These are phyloP conservation scores for Polyporus arcularius DNA, from an alignment of 768 basidiomycete genomes.

Conservation along the genomic window DNA sequence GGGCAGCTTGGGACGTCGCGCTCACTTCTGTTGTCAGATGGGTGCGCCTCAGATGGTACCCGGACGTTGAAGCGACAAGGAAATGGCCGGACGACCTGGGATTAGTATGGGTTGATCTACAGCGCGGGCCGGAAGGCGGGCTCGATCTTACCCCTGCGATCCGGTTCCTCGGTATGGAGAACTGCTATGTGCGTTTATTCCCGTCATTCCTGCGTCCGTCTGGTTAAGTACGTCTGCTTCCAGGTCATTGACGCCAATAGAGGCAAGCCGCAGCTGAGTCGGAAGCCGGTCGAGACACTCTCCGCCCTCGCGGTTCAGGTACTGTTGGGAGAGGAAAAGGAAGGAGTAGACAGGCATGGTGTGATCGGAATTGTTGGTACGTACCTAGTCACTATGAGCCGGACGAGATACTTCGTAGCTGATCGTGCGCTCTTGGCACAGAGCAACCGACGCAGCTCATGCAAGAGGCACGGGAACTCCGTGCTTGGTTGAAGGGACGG, in stretches of 20 bases:
- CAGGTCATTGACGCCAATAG: neutral
- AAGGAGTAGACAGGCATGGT: neutral
- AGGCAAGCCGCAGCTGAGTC: neutral
- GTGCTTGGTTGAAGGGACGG: too few species aligned
- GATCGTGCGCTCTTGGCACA: neutral
- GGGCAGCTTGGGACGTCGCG: neutral
- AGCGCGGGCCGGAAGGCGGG: neutral
- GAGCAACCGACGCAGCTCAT: neutral
- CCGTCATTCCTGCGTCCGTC: neutral
- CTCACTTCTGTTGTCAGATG: neutral
- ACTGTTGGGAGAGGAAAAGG: neutral
- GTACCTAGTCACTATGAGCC: neutral
- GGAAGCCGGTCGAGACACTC: neutral
- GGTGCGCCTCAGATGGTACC: conserved; percentile 14
- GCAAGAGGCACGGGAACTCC: neutral
- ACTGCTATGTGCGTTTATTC: conserved; percentile 10
- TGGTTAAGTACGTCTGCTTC: neutral
- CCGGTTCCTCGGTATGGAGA: conserved; percentile 13
- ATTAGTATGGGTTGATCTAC: conserved; percentile 1
- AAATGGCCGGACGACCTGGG: conserved; percentile 4
- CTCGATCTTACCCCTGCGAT: conserved; percentile 9
- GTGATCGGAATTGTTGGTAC: neutral
- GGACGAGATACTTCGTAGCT: neutral
- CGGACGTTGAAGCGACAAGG: neutral
- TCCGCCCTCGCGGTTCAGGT: neutral